phyloP scores from a whole-genome alignment of 2,329 filamentous ascomycete species.

The Pseudogymnoascus sp. region DNA sequence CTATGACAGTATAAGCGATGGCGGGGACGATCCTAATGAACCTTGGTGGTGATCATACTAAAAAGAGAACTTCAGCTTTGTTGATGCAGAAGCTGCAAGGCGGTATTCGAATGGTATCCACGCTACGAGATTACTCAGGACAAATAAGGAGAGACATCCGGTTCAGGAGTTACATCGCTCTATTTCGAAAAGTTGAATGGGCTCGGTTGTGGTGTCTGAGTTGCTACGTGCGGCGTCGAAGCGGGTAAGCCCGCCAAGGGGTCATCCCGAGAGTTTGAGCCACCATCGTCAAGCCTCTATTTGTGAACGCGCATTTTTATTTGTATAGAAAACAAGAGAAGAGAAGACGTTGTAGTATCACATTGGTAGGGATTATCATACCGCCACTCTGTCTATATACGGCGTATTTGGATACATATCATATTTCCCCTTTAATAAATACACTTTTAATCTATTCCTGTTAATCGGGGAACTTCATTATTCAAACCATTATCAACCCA shows the following conservation, averaged over 20 bases:
- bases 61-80: neutral
- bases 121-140: neutral
- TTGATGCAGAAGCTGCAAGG: neutral
- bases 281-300: neutral
- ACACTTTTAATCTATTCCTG: too few relatives aligned
- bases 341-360: neutral
- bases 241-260: neutral
- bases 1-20: neutral
- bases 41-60: neutral
- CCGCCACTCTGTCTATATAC: neutral
- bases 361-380: neutral
- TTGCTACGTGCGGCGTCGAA: neutral
- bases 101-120: neutral
- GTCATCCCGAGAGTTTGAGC: neutral
- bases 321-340: neutral
- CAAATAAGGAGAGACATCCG: neutral
- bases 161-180: neutral
- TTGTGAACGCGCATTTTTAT: neutral
- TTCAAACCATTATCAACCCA: neutral
- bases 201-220: neutral
- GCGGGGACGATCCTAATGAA: neutral
- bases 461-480: neutral
- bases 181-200: neutral
- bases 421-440: too few relatives aligned
- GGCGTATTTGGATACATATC: neutral